phyloP scores from a whole-genome alignment of 306 rosid genomes.

The Pyrus bretschneideri region DNA sequence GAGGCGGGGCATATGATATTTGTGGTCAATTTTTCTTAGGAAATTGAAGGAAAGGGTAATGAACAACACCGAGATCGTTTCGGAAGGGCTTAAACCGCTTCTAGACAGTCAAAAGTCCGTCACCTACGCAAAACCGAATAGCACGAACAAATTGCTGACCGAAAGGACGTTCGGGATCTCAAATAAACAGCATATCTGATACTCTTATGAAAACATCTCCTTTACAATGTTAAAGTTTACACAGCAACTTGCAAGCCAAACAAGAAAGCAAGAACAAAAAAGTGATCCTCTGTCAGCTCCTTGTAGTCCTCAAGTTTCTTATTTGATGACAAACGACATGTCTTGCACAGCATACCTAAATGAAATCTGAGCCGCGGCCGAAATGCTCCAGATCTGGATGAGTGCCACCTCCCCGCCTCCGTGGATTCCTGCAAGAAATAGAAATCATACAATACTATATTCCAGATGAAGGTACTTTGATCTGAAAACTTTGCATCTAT shows the following conservation, averaged over 20 bases:
- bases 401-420: constrained; percentile 49
- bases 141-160: neutral
- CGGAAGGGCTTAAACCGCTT: no score
- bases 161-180: neutral
- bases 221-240: neutral
- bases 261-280: neutral
- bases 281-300: neutral
- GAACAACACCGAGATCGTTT: neutral
- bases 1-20: neutral
- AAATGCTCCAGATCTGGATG: constrained; percentile 82
- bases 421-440: constrained; percentile 42
- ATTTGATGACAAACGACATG: neutral
- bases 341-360: constrained; percentile 19
- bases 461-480: neutral
- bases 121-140: neutral
- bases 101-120: neutral
- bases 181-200: neutral
- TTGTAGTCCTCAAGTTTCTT: neutral
- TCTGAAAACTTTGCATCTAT: neutral
- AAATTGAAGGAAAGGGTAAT: neutral
- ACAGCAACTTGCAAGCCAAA: neutral
- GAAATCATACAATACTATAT: neutral
- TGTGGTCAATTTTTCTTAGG: neutral
- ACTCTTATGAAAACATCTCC: neutral
- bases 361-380: constrained; percentile 64